Base-by-base conservation (phyloP, 2,329 filamentous ascomycete genomes). In the Leptodontidium sp. region DNA sequence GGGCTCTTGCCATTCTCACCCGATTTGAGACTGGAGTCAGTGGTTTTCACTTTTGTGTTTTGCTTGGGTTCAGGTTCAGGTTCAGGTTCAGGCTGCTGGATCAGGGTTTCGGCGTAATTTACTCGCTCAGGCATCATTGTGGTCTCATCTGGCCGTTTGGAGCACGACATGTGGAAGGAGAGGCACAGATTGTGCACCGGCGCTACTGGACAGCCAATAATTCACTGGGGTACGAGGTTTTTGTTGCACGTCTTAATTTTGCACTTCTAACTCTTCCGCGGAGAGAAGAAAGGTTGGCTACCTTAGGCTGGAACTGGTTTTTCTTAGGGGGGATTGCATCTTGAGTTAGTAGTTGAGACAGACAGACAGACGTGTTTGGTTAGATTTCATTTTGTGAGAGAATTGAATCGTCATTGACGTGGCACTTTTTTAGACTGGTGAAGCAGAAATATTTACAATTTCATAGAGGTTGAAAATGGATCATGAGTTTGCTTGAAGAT, bases 211-310 rank as follows among this genome's bases (percentile, higher is more conserved):
- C 45, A 63, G 61, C 40, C 29, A 26, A 52, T 38, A 52, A 24
- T 61, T 21, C 43, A 32, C 12, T 8, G 14, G 12, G 12, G 7
- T 11, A n/a, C 38, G 0, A 17, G 11, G 1, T 14, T 49, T 62
- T 62, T 64, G 61, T 64, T 64, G 61, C 61, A 64, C 47, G 49
- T 64, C 61, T 29, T 52, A 50, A 53, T 52, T 64, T 64, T 64
- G 61, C 61, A 64, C 61, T 64, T 64, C 61, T 17, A 35, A 26
- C 40, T 26, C 38, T 59, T 59, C 57, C 57, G 57, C 57, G 57
- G 57, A 45, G 38, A n/a, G 35, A 12, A 29, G 35, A n/a, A 21
- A 57, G 35, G 35, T 12, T 47, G 15, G 14, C 40, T 45, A 6
- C 2, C 2, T 14, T n/a, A 14, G 32, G 24, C 55, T 58, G 35